These are phyloP conservation scores for Teratosphaeria epicoccoides DNA, from an alignment of 2,329 filamentous ascomycete species.

Conservation along the genomic window DNA sequence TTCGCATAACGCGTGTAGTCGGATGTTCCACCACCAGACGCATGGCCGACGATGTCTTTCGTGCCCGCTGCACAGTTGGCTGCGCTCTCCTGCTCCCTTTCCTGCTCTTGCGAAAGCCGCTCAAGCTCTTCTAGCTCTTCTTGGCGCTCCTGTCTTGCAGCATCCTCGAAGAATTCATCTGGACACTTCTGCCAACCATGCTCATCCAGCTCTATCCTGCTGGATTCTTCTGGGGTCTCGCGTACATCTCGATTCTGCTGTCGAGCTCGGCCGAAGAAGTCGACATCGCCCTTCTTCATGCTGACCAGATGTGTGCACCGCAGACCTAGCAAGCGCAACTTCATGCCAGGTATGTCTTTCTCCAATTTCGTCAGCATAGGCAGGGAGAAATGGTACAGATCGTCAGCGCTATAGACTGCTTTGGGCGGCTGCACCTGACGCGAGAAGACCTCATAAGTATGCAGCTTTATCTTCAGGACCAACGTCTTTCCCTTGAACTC, in stretches of 20 bases:
- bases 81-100: not conserved
- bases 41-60: not conserved
- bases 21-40: not conserved
- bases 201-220: conserved; percentile 30
- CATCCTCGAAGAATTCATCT: conserved; percentile 54
- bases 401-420: conserved; percentile 61
- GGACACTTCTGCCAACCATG: conserved; percentile 59
- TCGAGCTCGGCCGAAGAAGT: conserved; percentile 58
- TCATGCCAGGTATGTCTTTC: conserved; percentile 70
- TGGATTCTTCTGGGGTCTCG: conserved; percentile 27
- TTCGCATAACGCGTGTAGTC: conserved; percentile 24
- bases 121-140: conserved; percentile 53
- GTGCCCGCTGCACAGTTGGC: not conserved
- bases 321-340: conserved; percentile 74
- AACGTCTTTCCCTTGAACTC: conserved; percentile 84
- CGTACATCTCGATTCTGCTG: conserved; percentile 13
- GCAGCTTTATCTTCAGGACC: conserved; percentile 83
- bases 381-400: conserved; percentile 69
- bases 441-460: conserved; percentile 86
- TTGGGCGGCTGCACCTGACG: conserved; percentile 67
- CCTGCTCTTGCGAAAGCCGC: conserved; percentile 48
- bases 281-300: conserved; percentile 68
- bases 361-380: conserved; percentile 78
- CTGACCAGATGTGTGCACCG: conserved; percentile 79
- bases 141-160: conserved; percentile 48